Base-by-base conservation (phyloP, 2,329 filamentous ascomycete genomes). In the Trichoderma sp. region DNA sequence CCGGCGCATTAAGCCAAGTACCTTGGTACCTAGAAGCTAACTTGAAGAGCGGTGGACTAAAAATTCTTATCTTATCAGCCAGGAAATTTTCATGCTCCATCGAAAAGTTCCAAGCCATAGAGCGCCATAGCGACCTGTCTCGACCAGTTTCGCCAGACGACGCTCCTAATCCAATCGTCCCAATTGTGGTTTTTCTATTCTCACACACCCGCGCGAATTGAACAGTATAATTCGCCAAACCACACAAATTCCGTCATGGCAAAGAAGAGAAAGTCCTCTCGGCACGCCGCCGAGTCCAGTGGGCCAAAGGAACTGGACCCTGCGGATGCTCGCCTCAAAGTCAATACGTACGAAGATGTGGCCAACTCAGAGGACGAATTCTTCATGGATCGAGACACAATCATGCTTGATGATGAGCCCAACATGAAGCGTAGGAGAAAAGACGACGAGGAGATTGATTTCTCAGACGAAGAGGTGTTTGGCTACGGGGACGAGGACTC, bases 321-420 rank as follows among this genome's bases (percentile, higher is more conserved):
- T 59, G 80, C 82, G 37, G 88, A 90, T 72, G 87, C 90, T 43
- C 88, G 89, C 64, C 85, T 94, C 19, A 85, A 84, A 27, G 83
- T 90, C 74, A 84, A 79, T 58, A 90, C 88, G 2, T 95, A 87
- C 79, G 90, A 95, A 79, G 93, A 97, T 80, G 91, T 99, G 74
- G 93, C 94, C 73, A 91, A 97, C 78, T 96, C 94, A 1, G 93
- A 97, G 79, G 96, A 99, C 79, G 93, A 97, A 78, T 97, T 97
- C 79, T 93, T 95, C 76, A 84, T 94, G 70, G 91, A 94, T 72
- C 88, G 92, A 72, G 96, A 99, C 80, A 91, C 92, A 77, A 89
- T 99, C 72, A 81, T 95, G 75, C 86, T 99, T 47, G 93, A 97
- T 35, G 93, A 97, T 73, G 91, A 86, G 40, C 92, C 91, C 16